A percentile compares a stretch with the other conserved stretches of the same genome.
These are phyloP conservation scores for Penicillium coprophilum DNA, from an alignment of 495 filamentous ascomycete species.

Conservation along the genomic window DNA sequence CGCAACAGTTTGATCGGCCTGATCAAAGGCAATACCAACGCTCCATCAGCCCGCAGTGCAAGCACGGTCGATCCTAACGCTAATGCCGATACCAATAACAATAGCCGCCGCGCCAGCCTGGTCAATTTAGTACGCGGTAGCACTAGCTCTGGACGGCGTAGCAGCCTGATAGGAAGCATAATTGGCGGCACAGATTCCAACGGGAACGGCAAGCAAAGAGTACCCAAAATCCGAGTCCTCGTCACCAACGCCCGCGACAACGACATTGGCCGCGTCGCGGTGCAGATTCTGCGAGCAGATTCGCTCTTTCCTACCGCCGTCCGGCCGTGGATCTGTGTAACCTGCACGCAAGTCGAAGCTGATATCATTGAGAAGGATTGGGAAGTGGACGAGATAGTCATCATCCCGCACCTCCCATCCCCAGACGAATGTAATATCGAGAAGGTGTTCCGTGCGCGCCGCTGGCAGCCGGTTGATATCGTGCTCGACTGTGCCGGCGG, in stretches of 20 bases:
- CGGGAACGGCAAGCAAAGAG: slow-evolving; percentile 14
- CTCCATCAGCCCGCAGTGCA: background rate
- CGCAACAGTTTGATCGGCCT: slow-evolving; percentile 5
- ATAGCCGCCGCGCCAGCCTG: background rate
- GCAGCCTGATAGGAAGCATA: background rate
- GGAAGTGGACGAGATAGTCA: slow-evolving; percentile 36
- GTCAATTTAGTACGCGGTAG: slow-evolving; percentile 1
- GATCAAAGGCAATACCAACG: background rate
- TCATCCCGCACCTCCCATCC: slow-evolving; percentile 26
- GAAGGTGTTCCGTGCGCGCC: slow-evolving; percentile 28
- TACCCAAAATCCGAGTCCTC: slow-evolving; percentile 29
- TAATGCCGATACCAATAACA: background rate
- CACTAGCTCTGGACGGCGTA: background rate
- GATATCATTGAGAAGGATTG: slow-evolving; percentile 23
- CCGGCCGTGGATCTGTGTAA: slow-evolving; percentile 45
- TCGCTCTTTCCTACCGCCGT: slow-evolving; percentile 31
- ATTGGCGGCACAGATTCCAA: slow-evolving; percentile 11
- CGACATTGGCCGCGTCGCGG: slow-evolving; percentile 39
- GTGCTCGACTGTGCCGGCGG: slow-evolving; percentile 42
- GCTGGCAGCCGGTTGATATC: slow-evolving; percentile 40
- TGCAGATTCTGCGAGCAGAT: slow-evolving; percentile 38
- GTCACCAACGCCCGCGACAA: slow-evolving; percentile 40
- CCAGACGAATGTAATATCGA: slow-evolving; percentile 32
- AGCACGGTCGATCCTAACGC: background rate
- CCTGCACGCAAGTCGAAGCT: slow-evolving; percentile 34